Evolutionary conservation across 1,284 basidiomycete genomes (phyloP).

Genomic region (Ustilago hordei): DNA sequence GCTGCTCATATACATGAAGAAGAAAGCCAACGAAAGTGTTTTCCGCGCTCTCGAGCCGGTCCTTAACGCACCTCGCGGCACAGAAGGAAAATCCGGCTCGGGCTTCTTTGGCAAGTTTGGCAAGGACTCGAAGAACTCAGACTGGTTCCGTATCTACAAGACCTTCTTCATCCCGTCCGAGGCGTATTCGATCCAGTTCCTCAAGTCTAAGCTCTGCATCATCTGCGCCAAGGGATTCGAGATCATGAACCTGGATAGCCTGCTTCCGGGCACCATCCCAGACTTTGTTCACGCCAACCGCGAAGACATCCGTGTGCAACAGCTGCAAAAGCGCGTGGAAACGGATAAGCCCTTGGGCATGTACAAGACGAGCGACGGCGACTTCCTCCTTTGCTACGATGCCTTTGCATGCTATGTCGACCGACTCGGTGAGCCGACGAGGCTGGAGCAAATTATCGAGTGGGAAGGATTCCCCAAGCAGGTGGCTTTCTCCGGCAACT

Average conservation of each 20-base stretch:
- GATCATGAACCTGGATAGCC: slow-evolving; percentile 85
- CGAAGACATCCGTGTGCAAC: slow-evolving; percentile 80
- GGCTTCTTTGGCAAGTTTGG: slow-evolving; percentile 78
- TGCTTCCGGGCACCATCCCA: slow-evolving; percentile 86
- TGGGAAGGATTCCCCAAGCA: slow-evolving; percentile 82
- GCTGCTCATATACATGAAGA: slow-evolving; percentile 94
- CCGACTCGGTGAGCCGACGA: slow-evolving; percentile 68
- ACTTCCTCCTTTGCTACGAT: slow-evolving; percentile 92
- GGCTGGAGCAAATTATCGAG: slow-evolving; percentile 81
- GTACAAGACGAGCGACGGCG: slow-evolving; percentile 82
- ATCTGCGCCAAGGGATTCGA: slow-evolving; percentile 89
- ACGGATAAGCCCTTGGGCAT: slow-evolving; percentile 84
- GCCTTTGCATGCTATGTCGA: slow-evolving; percentile 83
- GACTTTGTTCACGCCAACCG: slow-evolving; percentile 73
- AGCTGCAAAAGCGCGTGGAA: slow-evolving; percentile 84
- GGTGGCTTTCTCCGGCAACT: slow-evolving; percentile 87
- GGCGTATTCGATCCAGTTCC: slow-evolving; percentile 87
- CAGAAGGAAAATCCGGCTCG: slow-evolving; percentile 76
- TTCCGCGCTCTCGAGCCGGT: slow-evolving; percentile 95
- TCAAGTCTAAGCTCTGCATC: slow-evolving; percentile 90
- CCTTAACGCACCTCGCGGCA: slow-evolving; percentile 80
- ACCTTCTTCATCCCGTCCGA: slow-evolving; percentile 93
- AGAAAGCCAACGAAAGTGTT: slow-evolving; percentile 87
- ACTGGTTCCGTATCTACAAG: slow-evolving; percentile 92
- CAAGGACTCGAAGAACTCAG: slow-evolving; percentile 80